A percentile compares a stretch with the other conserved stretches of the same genome.
phyloP scores from a whole-genome alignment of 192 early-diverging fungal species.

The Umbelopsis sp. region DNA sequence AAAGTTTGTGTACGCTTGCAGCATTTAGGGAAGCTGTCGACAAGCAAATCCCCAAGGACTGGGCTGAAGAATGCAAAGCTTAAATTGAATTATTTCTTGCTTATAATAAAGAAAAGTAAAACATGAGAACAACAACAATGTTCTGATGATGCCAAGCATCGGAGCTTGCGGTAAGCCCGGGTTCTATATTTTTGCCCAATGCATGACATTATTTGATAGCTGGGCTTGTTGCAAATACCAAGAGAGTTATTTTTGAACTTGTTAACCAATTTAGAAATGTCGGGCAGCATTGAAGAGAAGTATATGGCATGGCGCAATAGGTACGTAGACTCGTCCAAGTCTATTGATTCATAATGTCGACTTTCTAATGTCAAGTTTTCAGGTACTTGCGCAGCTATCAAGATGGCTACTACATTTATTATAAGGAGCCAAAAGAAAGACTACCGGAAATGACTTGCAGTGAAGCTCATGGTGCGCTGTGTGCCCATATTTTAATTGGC shows the following conservation, averaged over 20 bases:
- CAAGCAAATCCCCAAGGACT: constrained; percentile 37
- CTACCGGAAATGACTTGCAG: constrained; percentile 52
- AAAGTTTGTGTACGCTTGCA: constrained; percentile 38
- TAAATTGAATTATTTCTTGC: not conserved
- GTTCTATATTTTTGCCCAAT: not conserved
- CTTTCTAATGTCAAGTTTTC: not conserved
- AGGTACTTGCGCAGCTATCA: constrained; percentile 51
- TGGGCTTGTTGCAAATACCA: not conserved
- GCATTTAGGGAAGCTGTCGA: constrained; percentile 38
- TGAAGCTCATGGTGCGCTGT: constrained; percentile 46
- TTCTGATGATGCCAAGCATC: not conserved
- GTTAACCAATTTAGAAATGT: constrained; percentile 7
- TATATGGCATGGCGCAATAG: constrained; percentile 29
- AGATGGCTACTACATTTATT: constrained; percentile 51
- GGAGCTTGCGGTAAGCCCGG: not conserved
- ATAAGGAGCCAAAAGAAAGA: constrained; percentile 53
- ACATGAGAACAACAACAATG: not conserved
- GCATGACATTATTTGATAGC: not conserved
- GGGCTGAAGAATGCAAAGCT: constrained; percentile 35
- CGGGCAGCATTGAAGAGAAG: constrained; percentile 22
- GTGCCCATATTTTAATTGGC: no score
- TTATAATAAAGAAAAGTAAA: not conserved
- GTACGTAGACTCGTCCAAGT: not conserved
- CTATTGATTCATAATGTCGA: not conserved
- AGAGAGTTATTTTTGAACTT: not conserved